A percentile compares a stretch with the other conserved stretches of the same genome.
Conservation (phyloP, 495 filamentous ascomycete species). For the Talaromyces adpressus region DNA sequence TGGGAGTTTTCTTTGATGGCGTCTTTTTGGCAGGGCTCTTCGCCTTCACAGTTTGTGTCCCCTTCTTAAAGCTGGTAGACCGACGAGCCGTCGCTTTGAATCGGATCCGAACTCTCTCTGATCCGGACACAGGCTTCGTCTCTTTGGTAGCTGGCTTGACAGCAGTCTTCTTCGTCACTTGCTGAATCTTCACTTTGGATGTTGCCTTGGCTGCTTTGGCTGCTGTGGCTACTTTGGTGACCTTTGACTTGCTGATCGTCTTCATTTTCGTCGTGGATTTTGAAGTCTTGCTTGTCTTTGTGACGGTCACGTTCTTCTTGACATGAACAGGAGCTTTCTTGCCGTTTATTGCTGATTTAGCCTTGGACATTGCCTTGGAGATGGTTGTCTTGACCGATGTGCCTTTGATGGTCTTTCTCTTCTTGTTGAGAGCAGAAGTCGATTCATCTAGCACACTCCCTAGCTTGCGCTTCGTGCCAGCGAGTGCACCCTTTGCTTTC, state of each 20-base stretch:
- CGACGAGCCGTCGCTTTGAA: slow-evolving; percentile 12
- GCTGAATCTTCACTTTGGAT: background rate
- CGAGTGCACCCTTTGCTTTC: slow-evolving; percentile 15
- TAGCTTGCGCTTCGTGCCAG: slow-evolving; percentile 26
- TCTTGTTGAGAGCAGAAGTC: slow-evolving; percentile 24
- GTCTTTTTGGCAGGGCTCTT: slow-evolving; percentile 9
- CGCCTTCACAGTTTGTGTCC: slow-evolving; percentile 5
- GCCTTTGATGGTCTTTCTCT: slow-evolving; percentile 25
- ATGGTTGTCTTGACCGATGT: slow-evolving; percentile 31
- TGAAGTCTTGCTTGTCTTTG: slow-evolving; percentile 16
- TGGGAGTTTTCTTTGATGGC: slow-evolving; percentile 1
- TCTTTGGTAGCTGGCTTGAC: background rate
- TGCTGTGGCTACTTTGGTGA: slow-evolving; percentile 9
- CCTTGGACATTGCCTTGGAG: slow-evolving; percentile 28
- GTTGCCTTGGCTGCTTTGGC: slow-evolving; percentile 1
- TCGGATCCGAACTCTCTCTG: slow-evolving; percentile 10
- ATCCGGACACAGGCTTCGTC: background rate
- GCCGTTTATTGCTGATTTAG: slow-evolving; percentile 14
- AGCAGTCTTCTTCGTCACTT: slow-evolving; percentile 7
- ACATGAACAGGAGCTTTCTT: slow-evolving; percentile 7
- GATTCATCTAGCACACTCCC: slow-evolving; percentile 16
- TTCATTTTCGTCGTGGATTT: slow-evolving; percentile 10
- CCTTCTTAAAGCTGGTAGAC: slow-evolving; percentile 8
- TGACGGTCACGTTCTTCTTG: slow-evolving; percentile 9
- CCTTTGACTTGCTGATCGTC: slow-evolving; percentile 7